These are phyloP conservation scores for Fusarium sp. DNA, from an alignment of 2,329 filamentous ascomycete genomes.

Conservation along the genomic window DNA sequence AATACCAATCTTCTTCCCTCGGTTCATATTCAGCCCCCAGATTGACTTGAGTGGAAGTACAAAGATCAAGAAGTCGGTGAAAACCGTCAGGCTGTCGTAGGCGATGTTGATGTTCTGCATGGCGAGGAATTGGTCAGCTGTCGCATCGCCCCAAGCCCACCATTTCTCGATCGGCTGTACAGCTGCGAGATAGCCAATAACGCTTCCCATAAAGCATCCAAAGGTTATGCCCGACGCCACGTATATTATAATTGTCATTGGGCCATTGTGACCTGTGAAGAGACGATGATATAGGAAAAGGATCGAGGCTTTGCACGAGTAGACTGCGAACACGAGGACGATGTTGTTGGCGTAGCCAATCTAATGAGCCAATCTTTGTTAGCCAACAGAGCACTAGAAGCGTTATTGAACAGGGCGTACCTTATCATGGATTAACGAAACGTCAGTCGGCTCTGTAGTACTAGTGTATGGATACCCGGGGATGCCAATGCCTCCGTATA, in stretches of 20 bases:
- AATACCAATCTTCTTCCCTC: slow-evolving; percentile 1
- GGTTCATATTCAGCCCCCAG: slow-evolving; percentile 9
- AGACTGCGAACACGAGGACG: background rate
- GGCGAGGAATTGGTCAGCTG: slow-evolving; percentile 2
- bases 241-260: background rate
- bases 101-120: slow-evolving; percentile 5
- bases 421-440: slow-evolving; percentile 4
- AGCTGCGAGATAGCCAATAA: background rate
- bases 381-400: rapidly evolving
- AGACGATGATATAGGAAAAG: slow-evolving; percentile 5
- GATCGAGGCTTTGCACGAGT: slow-evolving; percentile 5
- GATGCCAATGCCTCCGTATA: slow-evolving; percentile 3
- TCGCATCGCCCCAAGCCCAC: slow-evolving; percentile 15
- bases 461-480: slow-evolving; percentile 12
- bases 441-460: slow-evolving; percentile 4
- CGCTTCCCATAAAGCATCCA: slow-evolving; percentile 4
- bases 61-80: slow-evolving; percentile 12
- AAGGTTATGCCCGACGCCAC: background rate
- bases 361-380: background rate
- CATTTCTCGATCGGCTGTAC: slow-evolving; percentile 4
- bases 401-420: rapidly evolving
- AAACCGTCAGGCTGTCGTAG: slow-evolving; percentile 1
- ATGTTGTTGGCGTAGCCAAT: slow-evolving; percentile 5
- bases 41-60: slow-evolving; percentile 4
- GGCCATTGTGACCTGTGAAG: slow-evolving; percentile 4